phyloP scores from a whole-genome alignment of 2,329 filamentous ascomycete species.

The Talaromyces islandicus region DNA sequence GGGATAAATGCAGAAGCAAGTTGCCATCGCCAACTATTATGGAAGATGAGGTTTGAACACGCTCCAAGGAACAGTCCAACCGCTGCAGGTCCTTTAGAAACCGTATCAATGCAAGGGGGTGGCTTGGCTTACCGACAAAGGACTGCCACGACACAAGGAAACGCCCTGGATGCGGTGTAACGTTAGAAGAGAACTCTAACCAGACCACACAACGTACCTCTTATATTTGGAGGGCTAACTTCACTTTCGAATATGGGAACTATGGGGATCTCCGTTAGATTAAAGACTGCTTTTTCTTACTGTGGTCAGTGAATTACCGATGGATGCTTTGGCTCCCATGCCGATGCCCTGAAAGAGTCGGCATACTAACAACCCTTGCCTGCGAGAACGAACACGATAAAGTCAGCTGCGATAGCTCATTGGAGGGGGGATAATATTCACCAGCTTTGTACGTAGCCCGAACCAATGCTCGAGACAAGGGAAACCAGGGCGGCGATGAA shows the following conservation, averaged over 20 bases:
- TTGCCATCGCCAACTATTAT: conserved; percentile 13
- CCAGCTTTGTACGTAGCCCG: conserved; percentile 21
- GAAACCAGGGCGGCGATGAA: conserved; percentile 23
- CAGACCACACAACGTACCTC: conserved; percentile 9
- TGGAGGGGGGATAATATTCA: neutral
- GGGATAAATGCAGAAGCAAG: conserved; percentile 14
- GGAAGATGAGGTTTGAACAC: conserved; percentile 13
- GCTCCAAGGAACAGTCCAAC: conserved; percentile 13
- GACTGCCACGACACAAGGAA: conserved; percentile 15
- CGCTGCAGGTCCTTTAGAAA: neutral
- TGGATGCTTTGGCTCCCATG: conserved; percentile 27
- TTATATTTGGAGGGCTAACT: conserved; percentile 13
- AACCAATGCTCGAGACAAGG: conserved; percentile 23
- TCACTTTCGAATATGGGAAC: conserved; percentile 28
- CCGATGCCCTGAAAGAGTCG: conserved; percentile 26
- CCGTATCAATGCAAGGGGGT: neutral
- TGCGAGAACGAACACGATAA: neutral
- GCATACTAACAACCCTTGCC: conserved; percentile 19
- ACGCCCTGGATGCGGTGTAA: conserved; percentile 11
- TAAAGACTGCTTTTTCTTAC: neutral
- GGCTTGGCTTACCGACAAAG: conserved; percentile 11
- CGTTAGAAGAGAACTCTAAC: conserved; percentile 3
- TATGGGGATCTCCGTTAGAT: neutral
- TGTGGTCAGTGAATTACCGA: conserved; percentile 7
- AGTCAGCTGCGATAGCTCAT: neutral